Base-by-base conservation (phyloP, 441 rosid genomes). In the Jatropha podagrica region DNA sequence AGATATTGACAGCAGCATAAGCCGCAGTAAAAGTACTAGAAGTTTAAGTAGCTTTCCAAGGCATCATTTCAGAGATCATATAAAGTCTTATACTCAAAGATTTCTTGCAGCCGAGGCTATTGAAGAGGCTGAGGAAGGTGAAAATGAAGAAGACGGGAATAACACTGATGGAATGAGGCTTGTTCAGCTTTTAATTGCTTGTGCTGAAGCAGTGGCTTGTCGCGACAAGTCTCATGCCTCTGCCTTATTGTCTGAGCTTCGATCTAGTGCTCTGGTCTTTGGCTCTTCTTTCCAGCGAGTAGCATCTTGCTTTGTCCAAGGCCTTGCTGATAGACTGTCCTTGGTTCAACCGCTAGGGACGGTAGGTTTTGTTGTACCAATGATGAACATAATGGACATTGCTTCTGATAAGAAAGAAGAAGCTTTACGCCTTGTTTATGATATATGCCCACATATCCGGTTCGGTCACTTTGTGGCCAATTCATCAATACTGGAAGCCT, bases 121-220 rank as follows among this genome's bases (percentile, higher is more conserved):
- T 0, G 89, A 86, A 67, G 90, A 84, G 71, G 89, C 84, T 0
- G 80, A 77, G 42, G 82, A 81, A 61, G 26, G 55, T 20, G 73
- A 73, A 14, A 73, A 40, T 15, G 72, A 81, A 40, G 86, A 83
- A 77, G 86, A 83, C 23, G 80, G 81, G 4, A 79, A 73, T 7
- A 52, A 52, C 2, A 74, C 79, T 0, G 85, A 86, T 18, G 92
- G 85, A 9, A 87, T 87, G 88, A 81, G 83, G 71, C 85, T 85
- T 13, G 83, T 90, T 56, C 88, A 87, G 79, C 88, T 83, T 58
- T 83, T 90, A 55, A 78, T 90, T 10, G 79, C 89, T n/a, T 90
- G 91, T 38, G 91, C 92, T 0, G 91, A 90, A 71, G 95, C 91
- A 2, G 91, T 90, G 42, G 95, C 95, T 55, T 90, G 91, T 41